Evolutionary conservation across 345 rosid species (phyloP), one percentile per base, ranked within the genome.

Genomic region (Citrus hindsii): DNA sequence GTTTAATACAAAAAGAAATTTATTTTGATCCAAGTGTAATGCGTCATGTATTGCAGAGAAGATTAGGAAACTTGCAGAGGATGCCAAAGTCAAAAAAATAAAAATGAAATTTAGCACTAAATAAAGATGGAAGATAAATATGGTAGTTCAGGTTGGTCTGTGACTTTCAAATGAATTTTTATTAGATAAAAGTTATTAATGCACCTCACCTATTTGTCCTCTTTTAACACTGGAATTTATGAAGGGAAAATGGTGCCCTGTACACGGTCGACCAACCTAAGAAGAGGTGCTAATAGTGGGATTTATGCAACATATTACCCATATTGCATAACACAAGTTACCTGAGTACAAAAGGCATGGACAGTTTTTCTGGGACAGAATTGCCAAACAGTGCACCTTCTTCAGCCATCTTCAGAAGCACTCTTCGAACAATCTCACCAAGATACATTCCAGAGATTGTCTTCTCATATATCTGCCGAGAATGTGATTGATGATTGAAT

Each of bases 371-470:
- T 6, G 91, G 92, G 69, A 80, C 51, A 0, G 62, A 69, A 62
- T 82, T 71, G 42, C 93, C 91, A 53, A 95, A 93, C 71, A 92
- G 71, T 67, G 82, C 88, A 77, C 87, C 87, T 79, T 79, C 92
- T 82, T 83, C 82, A 48, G 91, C 90, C 91, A 95, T 90, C 69
- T 84, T 76, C 27, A 87, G 80, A 33, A 92, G 84, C 64, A 83
- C 92, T 79, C 92, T 78, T 21, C 94, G 83, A 18, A 86, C 95
- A 79, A 93, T 93, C 87, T 95, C 98, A 71, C 97, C 98, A n/a
- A 90, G 90, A 82, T 93, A 93, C 98, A 95, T 95, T 75, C 98
- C 98, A 48, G 98, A 89, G 81, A 93, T 93, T 70, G 91, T 95
- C 89, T 92, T 95, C 92, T 95, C 98, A 77, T 85, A 90, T 83